Base-by-base conservation (phyloP, 345 rosid species). In the Trapa bicornis region DNA sequence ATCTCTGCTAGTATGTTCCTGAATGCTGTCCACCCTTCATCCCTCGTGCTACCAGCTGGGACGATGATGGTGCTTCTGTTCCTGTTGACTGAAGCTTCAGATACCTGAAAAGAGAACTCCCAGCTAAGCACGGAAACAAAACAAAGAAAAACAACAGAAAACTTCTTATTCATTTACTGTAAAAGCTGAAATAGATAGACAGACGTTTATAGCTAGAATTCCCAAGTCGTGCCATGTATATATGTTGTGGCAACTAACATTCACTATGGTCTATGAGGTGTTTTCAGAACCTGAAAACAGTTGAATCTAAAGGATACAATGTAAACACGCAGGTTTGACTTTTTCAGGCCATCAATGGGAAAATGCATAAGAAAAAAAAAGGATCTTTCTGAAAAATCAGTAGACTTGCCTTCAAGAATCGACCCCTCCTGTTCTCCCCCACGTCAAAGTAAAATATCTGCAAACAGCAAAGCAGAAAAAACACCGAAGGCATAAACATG, bases 1-100 rank as follows among this genome's bases (percentile, higher is more conserved):
- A 93, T 87, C 78, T 90, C 97, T 1, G 94, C 96, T 72, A 93
- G 79, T 42, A 93, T 88, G 74, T 90, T 84, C 84, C 97, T 86
- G 75, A 93, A 93, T 69, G 97, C 90, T 48, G 96, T 83, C 99
- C 97, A 93, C 17, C 99, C 99, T 87, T 90, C 99, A 75, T 90
- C 96, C 67, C 85, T 76, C 16, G 87, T 61, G 74, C 73, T 90
- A 68, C 99, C 97, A 43, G 97, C 97, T 35, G 99, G 97, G 65
- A 93, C 95, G 63, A 93, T 90, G 63, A 93, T 93, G 61, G 97
- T 93, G 74, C 97, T 93, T 64, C 97, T 90, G 72, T 87, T 90
- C 79, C 99, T 87, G 77, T 86, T 90, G 39, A 88, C 88, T 39
- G 97, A 90, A 77, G 98, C 97, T 83, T 93, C 98, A 56, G 97